Evolutionary conservation across 805 yeast genomes (phyloP).

Genomic region (Candida tibetensis): DNA sequence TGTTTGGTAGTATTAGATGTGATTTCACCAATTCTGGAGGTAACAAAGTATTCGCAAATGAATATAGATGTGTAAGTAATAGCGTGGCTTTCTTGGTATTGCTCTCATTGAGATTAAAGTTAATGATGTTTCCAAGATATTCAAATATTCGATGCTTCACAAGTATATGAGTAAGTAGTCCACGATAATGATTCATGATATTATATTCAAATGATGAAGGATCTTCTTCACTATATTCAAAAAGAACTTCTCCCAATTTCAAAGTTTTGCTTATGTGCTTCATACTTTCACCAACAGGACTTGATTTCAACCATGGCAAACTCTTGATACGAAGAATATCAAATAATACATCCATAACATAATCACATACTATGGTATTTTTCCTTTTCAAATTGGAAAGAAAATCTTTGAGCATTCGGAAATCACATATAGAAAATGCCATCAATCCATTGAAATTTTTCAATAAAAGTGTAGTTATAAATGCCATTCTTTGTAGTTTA

Average conservation of each 20-base stretch:
- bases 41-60: conserved; percentile 50
- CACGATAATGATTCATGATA: conserved; percentile 60
- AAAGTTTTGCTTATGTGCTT: conserved; percentile 2
- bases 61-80: conserved; percentile 60
- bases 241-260: conserved; percentile 4
- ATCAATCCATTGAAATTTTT: conserved; percentile 77
- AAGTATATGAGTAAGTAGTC: conserved; percentile 57
- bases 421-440: conserved; percentile 56
- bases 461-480: conserved; percentile 56
- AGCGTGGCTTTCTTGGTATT: conserved; percentile 58
- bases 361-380: conserved; percentile 54
- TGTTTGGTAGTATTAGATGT: conserved; percentile 3
- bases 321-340: conserved; percentile 62
- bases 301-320: conserved; percentile 48
- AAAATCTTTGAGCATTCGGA: conserved; percentile 53
- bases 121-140: conserved; percentile 43
- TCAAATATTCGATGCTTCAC: conserved; percentile 51
- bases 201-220: conserved; percentile 40
- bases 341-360: conserved; percentile 66
- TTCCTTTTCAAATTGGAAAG: conserved; percentile 60
- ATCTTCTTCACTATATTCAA: conserved; percentile 12
- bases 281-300: conserved; percentile 21
- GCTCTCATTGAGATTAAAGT: conserved; percentile 41
- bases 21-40: conserved; percentile 47
- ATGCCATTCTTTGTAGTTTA: conserved; percentile 58